phyloP scores from a whole-genome alignment of 1,284 basidiomycete genomes.

The Naganishia sp. region DNA sequence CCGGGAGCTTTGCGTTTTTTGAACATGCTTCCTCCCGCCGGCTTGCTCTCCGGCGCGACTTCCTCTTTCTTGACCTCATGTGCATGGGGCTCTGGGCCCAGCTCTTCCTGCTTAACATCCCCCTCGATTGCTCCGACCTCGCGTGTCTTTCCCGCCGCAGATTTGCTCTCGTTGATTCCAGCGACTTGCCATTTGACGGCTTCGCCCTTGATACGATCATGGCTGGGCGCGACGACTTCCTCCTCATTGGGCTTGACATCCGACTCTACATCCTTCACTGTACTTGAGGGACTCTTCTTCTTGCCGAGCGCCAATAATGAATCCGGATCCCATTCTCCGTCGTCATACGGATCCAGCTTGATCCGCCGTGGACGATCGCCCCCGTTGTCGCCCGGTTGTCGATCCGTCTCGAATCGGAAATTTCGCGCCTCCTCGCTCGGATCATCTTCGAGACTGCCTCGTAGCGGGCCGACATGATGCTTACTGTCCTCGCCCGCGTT shows the following conservation, averaged over 20 bases:
- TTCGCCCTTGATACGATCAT: not conserved
- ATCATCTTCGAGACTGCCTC: constrained; percentile 26
- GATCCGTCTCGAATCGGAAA: constrained; percentile 18
- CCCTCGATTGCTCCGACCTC: constrained; percentile 4
- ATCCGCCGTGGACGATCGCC: not conserved
- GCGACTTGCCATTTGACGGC: not conserved
- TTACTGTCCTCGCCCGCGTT: not conserved
- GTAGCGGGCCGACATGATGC: constrained; percentile 35
- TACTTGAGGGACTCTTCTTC: not conserved
- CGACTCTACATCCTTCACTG: constrained; percentile 41
- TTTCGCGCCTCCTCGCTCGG: constrained; percentile 29
- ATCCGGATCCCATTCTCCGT: constrained; percentile 44
- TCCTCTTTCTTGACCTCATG: constrained; percentile 38
- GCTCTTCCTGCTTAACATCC: constrained; percentile 37
- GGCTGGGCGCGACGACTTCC: not conserved
- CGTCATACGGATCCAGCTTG: constrained; percentile 37
- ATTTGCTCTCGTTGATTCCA: not conserved
- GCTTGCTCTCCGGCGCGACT: constrained; percentile 7
- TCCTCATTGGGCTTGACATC: constrained; percentile 42
- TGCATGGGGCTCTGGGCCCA: constrained; percentile 38
- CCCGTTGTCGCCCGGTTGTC: not conserved
- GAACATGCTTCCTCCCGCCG: constrained; percentile 29
- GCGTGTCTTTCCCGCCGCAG: constrained; percentile 20
- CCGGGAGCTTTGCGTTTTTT: constrained; percentile 32
- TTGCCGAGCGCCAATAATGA: constrained; percentile 36